Evolutionary conservation across 768 basidiomycete genomes (phyloP).

Genomic region (Mycena belliarum): DNA sequence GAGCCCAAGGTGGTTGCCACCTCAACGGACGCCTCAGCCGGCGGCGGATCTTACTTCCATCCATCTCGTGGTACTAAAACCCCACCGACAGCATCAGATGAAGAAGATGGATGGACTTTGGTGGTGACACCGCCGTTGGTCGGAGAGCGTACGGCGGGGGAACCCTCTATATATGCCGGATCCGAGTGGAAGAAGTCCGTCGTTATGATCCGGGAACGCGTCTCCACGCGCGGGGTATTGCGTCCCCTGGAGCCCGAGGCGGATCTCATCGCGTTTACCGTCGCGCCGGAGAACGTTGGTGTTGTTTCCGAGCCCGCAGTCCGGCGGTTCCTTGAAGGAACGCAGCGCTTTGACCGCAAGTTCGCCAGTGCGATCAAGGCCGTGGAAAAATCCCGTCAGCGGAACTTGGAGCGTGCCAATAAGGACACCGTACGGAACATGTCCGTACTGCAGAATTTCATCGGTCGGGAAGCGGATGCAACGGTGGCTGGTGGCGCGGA

Average conservation of each 20-base stretch:
- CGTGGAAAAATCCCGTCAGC: conserved; percentile 68
- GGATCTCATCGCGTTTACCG: conserved; percentile 64
- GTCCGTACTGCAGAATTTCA: conserved; percentile 43
- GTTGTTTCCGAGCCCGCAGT: conserved; percentile 72
- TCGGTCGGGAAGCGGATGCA: conserved; percentile 30
- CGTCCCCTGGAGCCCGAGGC: conserved; percentile 74
- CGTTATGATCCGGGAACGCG: conserved; percentile 88
- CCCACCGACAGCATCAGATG: conserved; percentile 3
- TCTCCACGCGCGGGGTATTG: conserved; percentile 81
- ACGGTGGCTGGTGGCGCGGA: conserved; percentile 8
- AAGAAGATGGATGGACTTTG: conserved; percentile 10
- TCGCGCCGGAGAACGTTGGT: conserved; percentile 71
- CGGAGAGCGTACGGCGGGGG: conserved; percentile 54
- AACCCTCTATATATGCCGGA: conserved; percentile 58
- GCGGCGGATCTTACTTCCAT: conserved; percentile 3
- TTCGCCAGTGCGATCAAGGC: conserved; percentile 55
- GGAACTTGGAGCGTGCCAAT: conserved; percentile 63
- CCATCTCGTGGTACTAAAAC: not conserved
- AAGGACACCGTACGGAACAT: conserved; percentile 62
- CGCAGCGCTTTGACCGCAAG: conserved; percentile 62
- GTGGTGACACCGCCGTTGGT: conserved; percentile 13
- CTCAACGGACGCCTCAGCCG: not conserved
- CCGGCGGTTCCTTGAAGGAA: conserved; percentile 73
- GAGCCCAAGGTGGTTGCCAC: too few species aligned
- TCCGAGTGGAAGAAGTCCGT: conserved; percentile 41